phyloP scores from a whole-genome alignment of 2,329 filamentous ascomycete species.

The Xylaria digitata region DNA sequence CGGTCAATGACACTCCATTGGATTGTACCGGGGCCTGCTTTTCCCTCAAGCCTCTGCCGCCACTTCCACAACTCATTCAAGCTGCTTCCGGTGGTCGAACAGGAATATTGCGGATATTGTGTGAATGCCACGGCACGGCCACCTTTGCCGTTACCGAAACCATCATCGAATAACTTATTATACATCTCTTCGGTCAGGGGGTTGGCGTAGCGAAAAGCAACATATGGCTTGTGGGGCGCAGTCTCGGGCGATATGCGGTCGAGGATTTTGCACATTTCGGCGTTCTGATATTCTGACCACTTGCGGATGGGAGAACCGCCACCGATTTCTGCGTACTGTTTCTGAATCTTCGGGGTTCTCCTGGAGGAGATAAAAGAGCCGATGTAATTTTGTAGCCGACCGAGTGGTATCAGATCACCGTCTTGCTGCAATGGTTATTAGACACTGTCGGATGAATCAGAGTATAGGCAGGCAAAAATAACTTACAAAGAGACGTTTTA shows the following conservation, averaged over 20 bases:
- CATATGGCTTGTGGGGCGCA: conserved; percentile 96
- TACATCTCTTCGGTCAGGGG: conserved; percentile 97
- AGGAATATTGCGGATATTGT: conserved; percentile 98
- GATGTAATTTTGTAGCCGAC: conserved; percentile 88
- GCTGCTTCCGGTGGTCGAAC: conserved; percentile 95
- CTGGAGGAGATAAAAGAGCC: conserved; percentile 87
- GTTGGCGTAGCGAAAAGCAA: conserved; percentile 94
- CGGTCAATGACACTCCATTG: conserved; percentile 98
- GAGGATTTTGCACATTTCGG: conserved; percentile 97
- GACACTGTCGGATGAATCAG: conserved; percentile 12
- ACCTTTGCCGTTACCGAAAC: conserved; percentile 89
- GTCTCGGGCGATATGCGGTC: conserved; percentile 92
- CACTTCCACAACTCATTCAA: conserved; percentile 99
- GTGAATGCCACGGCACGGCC: conserved; percentile 96
- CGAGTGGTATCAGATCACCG: conserved; percentile 93
- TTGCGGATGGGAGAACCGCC: conserved; percentile 98
- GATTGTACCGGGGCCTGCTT: conserved; percentile 76
- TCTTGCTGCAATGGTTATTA: conserved; percentile 72
- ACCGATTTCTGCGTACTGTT: conserved; percentile 95
- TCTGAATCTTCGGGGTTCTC: conserved; percentile 94
- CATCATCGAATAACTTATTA: conserved; percentile 81
- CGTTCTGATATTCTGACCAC: conserved; percentile 95
- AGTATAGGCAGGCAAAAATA: conserved; percentile 16
- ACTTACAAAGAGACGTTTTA: conserved; percentile 90
- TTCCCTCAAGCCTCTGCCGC: conserved; percentile 87